A percentile compares a stretch with the other conserved stretches of the same genome.
These are phyloP conservation scores for Cylindrotheca closterium DNA, from an alignment of 108 stramenopile genomes.

Conservation along the genomic window DNA sequence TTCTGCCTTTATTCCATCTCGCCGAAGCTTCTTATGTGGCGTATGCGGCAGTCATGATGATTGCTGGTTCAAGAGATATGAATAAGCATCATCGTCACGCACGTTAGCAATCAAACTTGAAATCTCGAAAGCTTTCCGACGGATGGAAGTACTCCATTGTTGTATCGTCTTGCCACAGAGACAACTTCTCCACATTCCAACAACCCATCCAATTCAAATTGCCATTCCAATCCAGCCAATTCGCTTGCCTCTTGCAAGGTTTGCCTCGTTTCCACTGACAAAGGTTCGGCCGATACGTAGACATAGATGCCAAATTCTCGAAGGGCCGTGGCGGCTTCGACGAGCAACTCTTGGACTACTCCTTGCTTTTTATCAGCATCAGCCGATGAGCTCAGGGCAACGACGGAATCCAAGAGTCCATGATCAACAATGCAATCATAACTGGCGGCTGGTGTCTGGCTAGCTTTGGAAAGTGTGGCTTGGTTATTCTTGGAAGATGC, in stretches of 20 bases:
- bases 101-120: too few species aligned
- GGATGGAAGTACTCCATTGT: conserved; percentile 16
- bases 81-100: too few species aligned
- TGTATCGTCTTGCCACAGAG: conserved; percentile 24
- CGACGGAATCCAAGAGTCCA: conserved; percentile 18
- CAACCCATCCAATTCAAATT: conserved; percentile 30
- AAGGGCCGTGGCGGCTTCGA: conserved; percentile 24
- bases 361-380: too few species aligned
- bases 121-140: conserved; percentile 22
- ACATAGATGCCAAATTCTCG: conserved; percentile 30
- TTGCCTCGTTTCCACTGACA: conserved; percentile 1
- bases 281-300: not conserved
- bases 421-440: conserved; percentile 37
- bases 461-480: too few species aligned
- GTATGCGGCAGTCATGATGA: too few species aligned
- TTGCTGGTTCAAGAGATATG: too few species aligned
- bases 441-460: conserved; percentile 6
- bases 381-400: conserved; percentile 1
- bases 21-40: too few species aligned
- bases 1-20: too few species aligned
- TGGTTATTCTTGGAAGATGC: too few species aligned
- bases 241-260: conserved; percentile 3
- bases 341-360: conserved; percentile 7
- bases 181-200: conserved; percentile 4
- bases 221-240: conserved; percentile 25